These are phyloP conservation scores for Trifolium pratense DNA, from an alignment of 306 rosid genomes.

Conservation along the genomic window DNA sequence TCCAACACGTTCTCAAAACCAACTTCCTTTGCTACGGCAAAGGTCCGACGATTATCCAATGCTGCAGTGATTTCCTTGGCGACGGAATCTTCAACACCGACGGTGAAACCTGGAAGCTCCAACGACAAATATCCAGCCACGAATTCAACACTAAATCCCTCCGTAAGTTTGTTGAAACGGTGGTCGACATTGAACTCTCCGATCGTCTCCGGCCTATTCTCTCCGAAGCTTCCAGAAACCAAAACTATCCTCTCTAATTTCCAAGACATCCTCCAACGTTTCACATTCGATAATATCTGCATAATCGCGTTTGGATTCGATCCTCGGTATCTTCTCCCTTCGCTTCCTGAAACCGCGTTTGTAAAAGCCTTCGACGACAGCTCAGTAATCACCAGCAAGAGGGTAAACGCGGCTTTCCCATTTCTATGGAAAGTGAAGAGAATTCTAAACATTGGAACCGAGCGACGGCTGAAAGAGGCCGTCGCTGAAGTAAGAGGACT, in stretches of 20 bases:
- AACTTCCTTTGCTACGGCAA: constrained; percentile 61
- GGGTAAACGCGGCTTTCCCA: constrained; percentile 35
- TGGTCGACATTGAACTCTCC: constrained; percentile 61
- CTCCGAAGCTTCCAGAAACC: background rate
- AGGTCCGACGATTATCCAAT: constrained; percentile 33
- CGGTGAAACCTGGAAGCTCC: constrained; percentile 64
- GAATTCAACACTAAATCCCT: constrained; percentile 60
- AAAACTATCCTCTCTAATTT: constrained; percentile 4
- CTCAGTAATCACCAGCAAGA: constrained; percentile 40
- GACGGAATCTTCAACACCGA: constrained; percentile 65
- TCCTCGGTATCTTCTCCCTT: constrained; percentile 43
- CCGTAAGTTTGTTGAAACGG: constrained; percentile 60
- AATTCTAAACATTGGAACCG: background rate
- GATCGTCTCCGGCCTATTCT: constrained; percentile 63
- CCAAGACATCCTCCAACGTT: constrained; percentile 1
- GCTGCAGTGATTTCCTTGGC: constrained; percentile 61
- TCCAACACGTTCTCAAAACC: constrained; percentile 72
- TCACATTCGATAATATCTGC: background rate
- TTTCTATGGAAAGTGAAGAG: constrained; percentile 4
- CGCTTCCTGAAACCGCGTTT: constrained; percentile 53
- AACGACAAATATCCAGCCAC: constrained; percentile 64
- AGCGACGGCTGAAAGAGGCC: background rate
- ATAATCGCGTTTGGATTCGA: background rate
- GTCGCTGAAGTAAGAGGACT: constrained; percentile 47
- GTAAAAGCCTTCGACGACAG: constrained; percentile 60